Conservation (phyloP, 2,329 filamentous ascomycete genomes). For the Pyrenophora teres region DNA sequence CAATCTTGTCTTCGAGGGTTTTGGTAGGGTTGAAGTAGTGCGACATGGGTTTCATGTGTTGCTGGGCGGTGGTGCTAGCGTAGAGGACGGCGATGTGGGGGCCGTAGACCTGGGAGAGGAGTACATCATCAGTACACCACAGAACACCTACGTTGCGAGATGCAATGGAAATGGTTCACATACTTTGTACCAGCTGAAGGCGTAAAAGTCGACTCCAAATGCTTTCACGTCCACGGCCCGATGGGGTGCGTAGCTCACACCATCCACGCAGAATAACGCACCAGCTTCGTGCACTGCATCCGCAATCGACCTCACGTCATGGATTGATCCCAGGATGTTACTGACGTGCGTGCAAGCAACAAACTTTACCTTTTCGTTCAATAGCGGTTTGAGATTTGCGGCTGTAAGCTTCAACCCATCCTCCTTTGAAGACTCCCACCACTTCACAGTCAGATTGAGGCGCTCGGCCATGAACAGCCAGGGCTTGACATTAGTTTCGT, state of each 20-base stretch:
- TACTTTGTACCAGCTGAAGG: conserved; percentile 80
- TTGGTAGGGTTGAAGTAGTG: conserved; percentile 70
- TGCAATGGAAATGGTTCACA: background rate
- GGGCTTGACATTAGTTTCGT: conserved; percentile 76
- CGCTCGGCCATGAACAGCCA: conserved; percentile 72
- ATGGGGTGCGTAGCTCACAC: conserved; percentile 77
- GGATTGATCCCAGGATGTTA: conserved; percentile 75
- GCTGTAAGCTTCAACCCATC: conserved; percentile 63
- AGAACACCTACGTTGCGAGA: background rate
- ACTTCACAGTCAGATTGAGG: conserved; percentile 66
- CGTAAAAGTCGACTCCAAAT: conserved; percentile 74
- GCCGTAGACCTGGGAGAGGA: conserved; percentile 64
- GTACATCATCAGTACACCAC: background rate
- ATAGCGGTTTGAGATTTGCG: conserved; percentile 61
- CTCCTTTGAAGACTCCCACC: conserved; percentile 62
- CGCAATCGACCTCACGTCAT: conserved; percentile 63
- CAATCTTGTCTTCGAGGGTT: conserved; percentile 69
- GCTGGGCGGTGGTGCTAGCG: conserved; percentile 61
- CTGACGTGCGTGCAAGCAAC: conserved; percentile 75
- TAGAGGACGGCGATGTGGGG: conserved; percentile 76
- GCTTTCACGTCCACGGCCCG: conserved; percentile 69
- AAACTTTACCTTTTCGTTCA: conserved; percentile 68
- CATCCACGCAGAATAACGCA: conserved; percentile 73
- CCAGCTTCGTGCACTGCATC: conserved; percentile 56
- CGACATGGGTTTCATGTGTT: conserved; percentile 60